Evolutionary conservation across 148 eudicot genomes (phyloP), one percentile per base, ranked within the genome.

Genomic region (Chenopodium berlandieri): DNA sequence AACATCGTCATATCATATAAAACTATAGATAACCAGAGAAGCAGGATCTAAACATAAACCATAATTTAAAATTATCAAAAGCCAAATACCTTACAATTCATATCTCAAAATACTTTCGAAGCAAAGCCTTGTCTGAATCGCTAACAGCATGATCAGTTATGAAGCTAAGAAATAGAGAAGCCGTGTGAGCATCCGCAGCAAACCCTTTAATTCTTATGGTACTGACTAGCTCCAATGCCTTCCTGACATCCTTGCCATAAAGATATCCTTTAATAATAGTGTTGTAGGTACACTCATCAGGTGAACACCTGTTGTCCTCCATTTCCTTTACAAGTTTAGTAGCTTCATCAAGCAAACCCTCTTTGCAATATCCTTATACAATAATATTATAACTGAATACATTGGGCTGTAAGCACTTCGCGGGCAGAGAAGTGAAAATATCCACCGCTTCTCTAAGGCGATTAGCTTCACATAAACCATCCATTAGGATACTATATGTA

Each of bases 401-500:
- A 31, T 31, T 31, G 32, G 32, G 17, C 34, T 22, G 40, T 79
- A 87, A 9, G 82, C 77, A 14, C 64, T 48, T 81, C 31, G 47
- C 48, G 0, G 72, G 54, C 34, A 84, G 67, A 66, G 22, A 22
- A 17, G 77, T 3, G 76, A 85, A 86, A 70, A 77, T 27, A 23
- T 82, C 74, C 47, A 20, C 16, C 4, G 85, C 83, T 73, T 34
- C 40, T 47, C 54, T 66, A 32, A 83, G 37, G 71, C 65, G 84
- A 62, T 83, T 82, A 56, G 75, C 81, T 86, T 84, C 80, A 77
- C 80, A 86, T 27, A 85, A 34, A 32, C 85, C 87, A 1, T 31
- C 32, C 32, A 31, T 31, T 31, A 31, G 32, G 32, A n/a, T n/a
- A n/a, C n/a, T n/a, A n/a, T n/a, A n/a, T n/a, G n/a, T n/a, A n/a